Evolutionary conservation across 1,284 basidiomycete genomes (phyloP).

Genomic region (Volvariella volvacea): DNA sequence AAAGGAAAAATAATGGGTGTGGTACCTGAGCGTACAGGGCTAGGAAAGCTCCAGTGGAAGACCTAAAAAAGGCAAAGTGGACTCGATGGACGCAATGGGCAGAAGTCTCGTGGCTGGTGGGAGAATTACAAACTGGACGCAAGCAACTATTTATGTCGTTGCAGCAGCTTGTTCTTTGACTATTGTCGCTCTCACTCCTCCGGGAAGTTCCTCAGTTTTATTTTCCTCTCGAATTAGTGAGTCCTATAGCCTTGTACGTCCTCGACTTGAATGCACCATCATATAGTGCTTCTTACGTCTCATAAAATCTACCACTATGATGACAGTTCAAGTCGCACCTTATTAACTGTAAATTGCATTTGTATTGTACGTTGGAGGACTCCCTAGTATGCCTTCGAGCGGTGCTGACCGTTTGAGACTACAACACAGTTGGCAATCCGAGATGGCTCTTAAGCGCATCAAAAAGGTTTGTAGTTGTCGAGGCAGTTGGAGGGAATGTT

Average conservation of each 20-base stretch:
- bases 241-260: conserved; percentile 14
- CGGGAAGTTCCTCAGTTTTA: conserved; percentile 12
- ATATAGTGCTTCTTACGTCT: conserved; percentile 12
- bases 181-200: conserved; percentile 36
- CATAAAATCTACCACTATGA: conserved; percentile 15
- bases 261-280: conserved; percentile 11
- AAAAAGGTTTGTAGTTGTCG: conserved; percentile 75
- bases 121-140: conserved; percentile 37
- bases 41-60: conserved; percentile 10
- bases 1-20: conserved; percentile 5
- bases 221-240: conserved; percentile 16
- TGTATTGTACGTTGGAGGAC: no score
- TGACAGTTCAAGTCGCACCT: conserved; percentile 13
- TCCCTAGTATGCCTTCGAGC: no score
- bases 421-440: conserved; percentile 2
- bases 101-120: conserved; percentile 19
- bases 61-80: no score
- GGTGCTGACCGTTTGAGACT: no score
- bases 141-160: conserved; percentile 29
- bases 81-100: conserved; percentile 8
- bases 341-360: conserved; percentile 7
- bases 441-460: conserved; percentile 97
- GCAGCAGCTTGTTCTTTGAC: conserved; percentile 39
- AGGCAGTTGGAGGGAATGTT: conserved; percentile 16
- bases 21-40: conserved; percentile 3